phyloP scores from a whole-genome alignment of 1,139 yeast genomes.

The Debaryomycetaceae sp. region DNA sequence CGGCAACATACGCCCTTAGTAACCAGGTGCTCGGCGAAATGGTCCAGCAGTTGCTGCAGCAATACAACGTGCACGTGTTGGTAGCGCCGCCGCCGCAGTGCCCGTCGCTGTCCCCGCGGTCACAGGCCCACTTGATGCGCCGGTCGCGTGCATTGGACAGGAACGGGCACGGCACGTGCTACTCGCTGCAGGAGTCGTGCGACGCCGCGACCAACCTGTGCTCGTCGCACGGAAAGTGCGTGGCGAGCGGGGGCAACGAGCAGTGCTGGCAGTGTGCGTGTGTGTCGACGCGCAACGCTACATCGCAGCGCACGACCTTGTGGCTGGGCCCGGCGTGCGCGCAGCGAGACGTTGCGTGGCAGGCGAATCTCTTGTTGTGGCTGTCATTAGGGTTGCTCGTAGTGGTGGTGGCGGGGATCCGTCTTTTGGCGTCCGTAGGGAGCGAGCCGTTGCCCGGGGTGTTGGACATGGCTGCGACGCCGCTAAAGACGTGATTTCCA shows the following conservation, averaged over 20 bases:
- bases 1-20: slow-evolving; percentile 30
- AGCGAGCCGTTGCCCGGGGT: slow-evolving; percentile 59
- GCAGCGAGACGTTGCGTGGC: slow-evolving; percentile 53
- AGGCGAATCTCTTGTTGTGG: slow-evolving; percentile 62
- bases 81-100: slow-evolving; percentile 3
- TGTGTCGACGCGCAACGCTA: slow-evolving; percentile 36
- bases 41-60: slow-evolving; percentile 14
- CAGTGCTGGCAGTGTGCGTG: slow-evolving; percentile 53
- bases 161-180: too few species aligned
- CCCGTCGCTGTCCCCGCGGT: slow-evolving; percentile 1
- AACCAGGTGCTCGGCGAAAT: slow-evolving; percentile 21
- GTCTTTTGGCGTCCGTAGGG: slow-evolving; percentile 44
- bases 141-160: slow-evolving; percentile 11
- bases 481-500: too few species aligned
- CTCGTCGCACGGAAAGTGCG: slow-evolving; percentile 54
- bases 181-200: slow-evolving; percentile 41
- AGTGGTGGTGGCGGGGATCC: slow-evolving; percentile 41
- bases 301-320: slow-evolving; percentile 38
- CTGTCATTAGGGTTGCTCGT: slow-evolving; percentile 38
- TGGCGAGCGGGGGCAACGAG: slow-evolving; percentile 21
- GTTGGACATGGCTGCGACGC: slow-evolving; percentile 44
- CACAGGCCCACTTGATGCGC: background rate
- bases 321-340: slow-evolving; percentile 64
- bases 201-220: slow-evolving; percentile 43
- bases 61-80: slow-evolving; percentile 22